Conservation (phyloP, 2,329 filamentous ascomycete genomes). For the Colletotrichum camelliae region DNA sequence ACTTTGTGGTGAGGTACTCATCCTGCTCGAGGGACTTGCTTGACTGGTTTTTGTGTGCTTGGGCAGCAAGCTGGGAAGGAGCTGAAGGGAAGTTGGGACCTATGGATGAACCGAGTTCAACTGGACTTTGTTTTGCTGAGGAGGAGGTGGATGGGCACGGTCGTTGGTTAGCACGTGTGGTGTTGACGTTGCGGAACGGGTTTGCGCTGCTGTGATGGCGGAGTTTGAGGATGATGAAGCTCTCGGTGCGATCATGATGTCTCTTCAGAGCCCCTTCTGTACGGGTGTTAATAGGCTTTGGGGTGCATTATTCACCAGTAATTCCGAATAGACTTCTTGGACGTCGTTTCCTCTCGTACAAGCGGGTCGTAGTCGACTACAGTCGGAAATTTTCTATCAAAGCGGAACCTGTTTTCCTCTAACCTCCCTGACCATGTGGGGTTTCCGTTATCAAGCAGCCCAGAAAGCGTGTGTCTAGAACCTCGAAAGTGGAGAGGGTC, state of each 20-base stretch:
- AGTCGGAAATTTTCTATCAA: background rate
- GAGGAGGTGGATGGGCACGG: background rate
- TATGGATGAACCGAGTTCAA: background rate
- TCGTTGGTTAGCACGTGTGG: background rate
- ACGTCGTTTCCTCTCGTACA: background rate
- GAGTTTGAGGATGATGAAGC: background rate
- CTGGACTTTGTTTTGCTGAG: background rate
- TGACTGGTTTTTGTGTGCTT: background rate
- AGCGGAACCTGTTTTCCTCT: background rate
- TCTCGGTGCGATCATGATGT: background rate
- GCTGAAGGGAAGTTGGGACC: background rate
- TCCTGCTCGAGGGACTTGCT: background rate
- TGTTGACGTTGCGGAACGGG: background rate
- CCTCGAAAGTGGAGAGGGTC: background rate
- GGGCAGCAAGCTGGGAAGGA: background rate
- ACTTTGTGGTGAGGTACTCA: background rate
- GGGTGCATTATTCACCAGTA: background rate
- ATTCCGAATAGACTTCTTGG: background rate
- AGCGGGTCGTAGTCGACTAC: background rate
- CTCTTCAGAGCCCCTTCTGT: background rate
- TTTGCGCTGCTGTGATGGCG: background rate
- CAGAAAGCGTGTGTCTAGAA: background rate
- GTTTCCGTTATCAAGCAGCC: background rate
- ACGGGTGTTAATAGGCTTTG: background rate
- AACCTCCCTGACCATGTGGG: background rate